Evolutionary conservation across 2,329 filamentous ascomycete species (phyloP).

Genomic region (Pyrenophora tritici-repentis): DNA sequence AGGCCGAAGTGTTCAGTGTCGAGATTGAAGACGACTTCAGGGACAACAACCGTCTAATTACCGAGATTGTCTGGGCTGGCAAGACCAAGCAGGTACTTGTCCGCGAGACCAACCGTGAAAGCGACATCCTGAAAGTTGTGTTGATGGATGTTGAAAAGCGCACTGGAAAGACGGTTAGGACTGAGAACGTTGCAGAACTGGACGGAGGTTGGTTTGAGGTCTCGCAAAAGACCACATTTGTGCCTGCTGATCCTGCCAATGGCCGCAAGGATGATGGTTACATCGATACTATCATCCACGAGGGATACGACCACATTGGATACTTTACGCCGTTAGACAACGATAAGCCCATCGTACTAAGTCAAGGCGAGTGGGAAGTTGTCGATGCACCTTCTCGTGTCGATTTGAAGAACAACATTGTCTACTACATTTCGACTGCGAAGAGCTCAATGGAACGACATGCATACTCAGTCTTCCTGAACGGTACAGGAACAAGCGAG

Average conservation of each 20-base stretch:
- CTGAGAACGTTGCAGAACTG: slow-evolving; percentile 77
- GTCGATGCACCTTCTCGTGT: slow-evolving; percentile 82
- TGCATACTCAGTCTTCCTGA: slow-evolving; percentile 84
- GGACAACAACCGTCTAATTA: slow-evolving; percentile 85
- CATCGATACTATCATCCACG: slow-evolving; percentile 84
- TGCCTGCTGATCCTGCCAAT: slow-evolving; percentile 79
- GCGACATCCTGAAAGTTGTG: slow-evolving; percentile 85
- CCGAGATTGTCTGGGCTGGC: slow-evolving; percentile 89
- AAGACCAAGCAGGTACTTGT: slow-evolving; percentile 74
- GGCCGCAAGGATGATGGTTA: slow-evolving; percentile 85
- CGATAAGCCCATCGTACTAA: slow-evolving; percentile 80
- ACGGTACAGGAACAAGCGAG: slow-evolving; percentile 73
- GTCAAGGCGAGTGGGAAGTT: slow-evolving; percentile 90
- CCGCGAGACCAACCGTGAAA: slow-evolving; percentile 92
- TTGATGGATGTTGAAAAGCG: slow-evolving; percentile 78
- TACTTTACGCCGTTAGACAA: slow-evolving; percentile 92
- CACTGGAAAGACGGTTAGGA: slow-evolving; percentile 77
- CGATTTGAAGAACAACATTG: slow-evolving; percentile 81
- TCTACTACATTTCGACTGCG: slow-evolving; percentile 89
- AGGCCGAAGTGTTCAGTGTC: slow-evolving; percentile 78
- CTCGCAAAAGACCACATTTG: slow-evolving; percentile 80
- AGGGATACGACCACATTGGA: slow-evolving; percentile 86
- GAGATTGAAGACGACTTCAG: slow-evolving; percentile 76
- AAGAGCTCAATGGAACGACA: slow-evolving; percentile 89
- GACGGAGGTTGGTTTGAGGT: slow-evolving; percentile 98